Conservation (phyloP, 495 filamentous ascomycete species). For the Trichoderma erinaceum region DNA sequence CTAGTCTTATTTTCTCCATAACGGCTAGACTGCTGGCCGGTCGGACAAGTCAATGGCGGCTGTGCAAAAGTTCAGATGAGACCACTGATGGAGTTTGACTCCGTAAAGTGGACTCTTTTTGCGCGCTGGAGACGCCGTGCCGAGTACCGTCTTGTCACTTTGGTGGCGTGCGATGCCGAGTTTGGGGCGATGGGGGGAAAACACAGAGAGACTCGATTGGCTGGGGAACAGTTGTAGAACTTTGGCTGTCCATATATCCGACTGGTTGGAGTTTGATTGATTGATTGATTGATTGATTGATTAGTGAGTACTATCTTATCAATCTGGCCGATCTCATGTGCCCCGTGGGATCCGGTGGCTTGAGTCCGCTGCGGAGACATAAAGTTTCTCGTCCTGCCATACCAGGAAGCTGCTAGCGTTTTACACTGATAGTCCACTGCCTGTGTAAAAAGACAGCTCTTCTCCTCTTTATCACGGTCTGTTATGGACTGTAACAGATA, state of each 20-base stretch:
- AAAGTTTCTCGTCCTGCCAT: too few species aligned
- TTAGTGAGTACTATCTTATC: background rate
- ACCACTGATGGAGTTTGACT: slow-evolving; percentile 4
- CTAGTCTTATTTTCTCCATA: background rate
- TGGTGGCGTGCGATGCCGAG: slow-evolving; percentile 4
- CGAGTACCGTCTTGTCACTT: background rate
- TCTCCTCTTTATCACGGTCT: too few species aligned
- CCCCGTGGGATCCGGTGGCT: too few species aligned
- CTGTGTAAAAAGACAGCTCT: too few species aligned
- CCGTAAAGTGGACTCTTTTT: background rate
- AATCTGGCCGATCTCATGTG: background rate
- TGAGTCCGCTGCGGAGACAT: too few species aligned
- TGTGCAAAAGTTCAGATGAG: slow-evolving; percentile 1
- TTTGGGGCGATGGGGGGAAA: background rate
- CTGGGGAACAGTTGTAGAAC: background rate
- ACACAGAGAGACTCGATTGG: background rate
- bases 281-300: too few species aligned
- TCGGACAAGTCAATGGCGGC: background rate
- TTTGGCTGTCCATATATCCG: background rate
- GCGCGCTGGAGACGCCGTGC: background rate
- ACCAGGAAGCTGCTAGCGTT: too few species aligned
- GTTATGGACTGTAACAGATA: too few species aligned
- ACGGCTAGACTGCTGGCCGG: background rate
- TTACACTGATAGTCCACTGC: too few species aligned
- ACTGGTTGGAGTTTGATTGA: background rate